These are phyloP conservation scores for Candida sojae DNA, from an alignment of 1,139 yeast genomes.

Conservation along the genomic window DNA sequence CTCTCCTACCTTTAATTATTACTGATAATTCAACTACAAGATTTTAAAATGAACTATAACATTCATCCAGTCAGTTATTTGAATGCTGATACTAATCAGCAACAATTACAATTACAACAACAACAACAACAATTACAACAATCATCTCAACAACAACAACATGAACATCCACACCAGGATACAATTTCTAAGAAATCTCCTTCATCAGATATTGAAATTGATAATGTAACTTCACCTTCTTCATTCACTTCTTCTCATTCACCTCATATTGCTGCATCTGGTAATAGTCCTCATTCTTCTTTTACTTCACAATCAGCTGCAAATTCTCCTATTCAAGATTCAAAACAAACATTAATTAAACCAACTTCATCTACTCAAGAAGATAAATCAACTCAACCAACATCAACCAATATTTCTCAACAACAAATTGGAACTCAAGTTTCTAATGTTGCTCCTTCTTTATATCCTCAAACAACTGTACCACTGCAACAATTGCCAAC, in stretches of 20 bases:
- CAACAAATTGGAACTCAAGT: not conserved
- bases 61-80: conserved; percentile 48
- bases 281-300: conserved; percentile 32
- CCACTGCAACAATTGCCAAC: conserved; percentile 19
- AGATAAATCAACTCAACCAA: conserved; percentile 9
- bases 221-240: conserved; percentile 30
- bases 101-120: conserved; percentile 6
- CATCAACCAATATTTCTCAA: conserved; percentile 9
- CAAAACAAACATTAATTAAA: conserved; percentile 12
- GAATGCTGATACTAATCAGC: conserved; percentile 30
- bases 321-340: conserved; percentile 32
- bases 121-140: conserved; percentile 4
- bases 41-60: conserved; percentile 37
- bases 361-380: conserved; percentile 8
- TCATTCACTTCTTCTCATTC: conserved; percentile 28
- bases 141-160: conserved; percentile 3
- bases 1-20: too few species aligned
- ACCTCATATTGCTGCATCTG: conserved; percentile 16
- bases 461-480: conserved; percentile 15
- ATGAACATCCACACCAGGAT: not conserved
- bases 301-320: conserved; percentile 41
- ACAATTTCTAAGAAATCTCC: conserved; percentile 10
- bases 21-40: too few species aligned
- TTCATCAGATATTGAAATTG: conserved; percentile 26
- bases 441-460: conserved; percentile 7